A percentile compares a stretch with the other conserved stretches of the same genome.
These are phyloP conservation scores for Blastomyces parvus DNA, from an alignment of 2,329 filamentous ascomycete genomes.

Conservation along the genomic window DNA sequence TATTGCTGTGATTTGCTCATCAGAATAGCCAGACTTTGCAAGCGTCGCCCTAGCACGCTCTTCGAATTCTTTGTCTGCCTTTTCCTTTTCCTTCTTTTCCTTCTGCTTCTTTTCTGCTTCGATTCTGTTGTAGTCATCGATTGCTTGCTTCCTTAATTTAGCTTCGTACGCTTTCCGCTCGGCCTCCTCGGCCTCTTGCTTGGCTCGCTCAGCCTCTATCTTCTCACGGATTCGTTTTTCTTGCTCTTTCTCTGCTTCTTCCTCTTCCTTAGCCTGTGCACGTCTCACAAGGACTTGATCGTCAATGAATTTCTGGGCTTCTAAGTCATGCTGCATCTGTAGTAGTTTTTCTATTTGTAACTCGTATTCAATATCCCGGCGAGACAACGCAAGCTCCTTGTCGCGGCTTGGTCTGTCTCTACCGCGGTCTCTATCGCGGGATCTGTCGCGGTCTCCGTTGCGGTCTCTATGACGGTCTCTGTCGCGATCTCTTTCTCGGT, in stretches of 20 bases:
- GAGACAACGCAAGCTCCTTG: slow-evolving; percentile 9
- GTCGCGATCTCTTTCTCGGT: background rate
- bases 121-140: slow-evolving; percentile 45
- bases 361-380: slow-evolving; percentile 21
- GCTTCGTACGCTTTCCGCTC: slow-evolving; percentile 19
- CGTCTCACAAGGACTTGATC: slow-evolving; percentile 12
- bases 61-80: slow-evolving; percentile 43
- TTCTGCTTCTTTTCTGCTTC: slow-evolving; percentile 41
- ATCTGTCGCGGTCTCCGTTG: slow-evolving; percentile 24
- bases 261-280: slow-evolving; percentile 19
- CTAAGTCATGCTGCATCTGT: slow-evolving; percentile 24
- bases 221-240: slow-evolving; percentile 39
- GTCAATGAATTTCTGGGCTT: slow-evolving; percentile 18
- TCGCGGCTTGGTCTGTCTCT: background rate
- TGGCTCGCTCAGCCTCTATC: slow-evolving; percentile 25
- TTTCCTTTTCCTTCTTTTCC: slow-evolving; percentile 42
- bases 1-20: slow-evolving; percentile 36
- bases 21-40: slow-evolving; percentile 27
- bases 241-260: slow-evolving; percentile 32
- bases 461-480: slow-evolving; percentile 31
- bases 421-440: background rate
- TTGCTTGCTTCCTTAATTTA: slow-evolving; percentile 42
- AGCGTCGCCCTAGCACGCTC: slow-evolving; percentile 33
- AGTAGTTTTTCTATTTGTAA: slow-evolving; percentile 27
- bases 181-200: slow-evolving; percentile 30